Evolutionary conservation across 2,329 filamentous ascomycete genomes (phyloP).

Genomic region (Akanthomyces uredinophilus): DNA sequence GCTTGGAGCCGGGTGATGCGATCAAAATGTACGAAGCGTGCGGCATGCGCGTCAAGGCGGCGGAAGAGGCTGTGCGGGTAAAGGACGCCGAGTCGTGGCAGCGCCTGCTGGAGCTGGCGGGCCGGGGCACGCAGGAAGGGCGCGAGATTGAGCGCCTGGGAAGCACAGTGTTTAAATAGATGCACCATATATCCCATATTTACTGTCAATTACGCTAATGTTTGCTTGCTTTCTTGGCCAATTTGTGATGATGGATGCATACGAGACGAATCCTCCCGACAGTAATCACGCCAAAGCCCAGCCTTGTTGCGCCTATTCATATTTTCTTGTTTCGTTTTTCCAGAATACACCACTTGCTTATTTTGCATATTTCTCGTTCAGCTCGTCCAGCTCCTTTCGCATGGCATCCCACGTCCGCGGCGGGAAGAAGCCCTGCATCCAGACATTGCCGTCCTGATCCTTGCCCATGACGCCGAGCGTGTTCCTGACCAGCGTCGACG

Average conservation of each 20-base stretch:
- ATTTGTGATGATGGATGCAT: no score
- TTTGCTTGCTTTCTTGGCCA: neutral
- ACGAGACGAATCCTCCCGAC: no score
- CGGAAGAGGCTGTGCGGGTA: slow-evolving; percentile 79
- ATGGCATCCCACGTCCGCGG: neutral
- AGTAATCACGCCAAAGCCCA: no score
- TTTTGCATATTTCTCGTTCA: neutral
- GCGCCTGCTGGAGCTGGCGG: slow-evolving; percentile 67
- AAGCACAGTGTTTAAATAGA: slow-evolving; percentile 45
- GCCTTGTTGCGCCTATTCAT: neutral
- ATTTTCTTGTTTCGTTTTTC: neutral
- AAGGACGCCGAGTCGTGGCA: slow-evolving; percentile 75
- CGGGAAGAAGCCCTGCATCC: neutral
- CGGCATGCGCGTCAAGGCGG: slow-evolving; percentile 80
- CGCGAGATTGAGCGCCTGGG: slow-evolving; percentile 78
- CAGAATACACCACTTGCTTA: no score
- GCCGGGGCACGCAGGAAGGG: slow-evolving; percentile 58
- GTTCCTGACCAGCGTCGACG: neutral
- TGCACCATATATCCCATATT: neutral
- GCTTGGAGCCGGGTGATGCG: slow-evolving; percentile 60
- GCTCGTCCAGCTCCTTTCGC: neutral
- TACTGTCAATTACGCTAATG: neutral
- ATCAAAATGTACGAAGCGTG: slow-evolving; percentile 97
- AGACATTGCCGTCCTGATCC: neutral
- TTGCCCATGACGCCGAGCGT: neutral